These are phyloP conservation scores for Aspergillus saccharolyticus DNA, from an alignment of 495 filamentous ascomycete genomes.

Conservation along the genomic window DNA sequence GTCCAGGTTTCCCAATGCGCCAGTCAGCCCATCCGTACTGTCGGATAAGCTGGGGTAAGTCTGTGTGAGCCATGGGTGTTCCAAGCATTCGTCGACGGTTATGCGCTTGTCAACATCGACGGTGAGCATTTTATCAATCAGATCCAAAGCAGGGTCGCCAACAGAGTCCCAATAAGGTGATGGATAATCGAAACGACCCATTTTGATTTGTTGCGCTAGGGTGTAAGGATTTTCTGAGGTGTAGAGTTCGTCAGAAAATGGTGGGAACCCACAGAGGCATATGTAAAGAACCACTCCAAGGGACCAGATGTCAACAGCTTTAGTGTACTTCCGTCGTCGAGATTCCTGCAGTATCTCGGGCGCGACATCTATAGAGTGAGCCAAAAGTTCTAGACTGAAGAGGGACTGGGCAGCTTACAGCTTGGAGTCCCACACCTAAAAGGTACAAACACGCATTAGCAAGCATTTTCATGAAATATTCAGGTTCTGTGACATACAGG, in stretches of 20 bases:
- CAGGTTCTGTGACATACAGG: conserved; percentile 47
- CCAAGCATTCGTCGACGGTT: conserved; percentile 82
- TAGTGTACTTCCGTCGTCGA: conserved; percentile 79
- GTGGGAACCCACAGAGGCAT: conserved; percentile 95
- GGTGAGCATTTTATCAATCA: conserved; percentile 93
- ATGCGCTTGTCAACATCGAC: conserved; percentile 79
- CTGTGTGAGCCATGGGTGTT: conserved; percentile 82
- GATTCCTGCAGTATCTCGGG: conserved; percentile 86
- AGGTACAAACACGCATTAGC: conserved; percentile 1
- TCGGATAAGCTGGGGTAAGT: conserved; percentile 52
- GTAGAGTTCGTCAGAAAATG: conserved; percentile 90
- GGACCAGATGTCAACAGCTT: conserved; percentile 95
- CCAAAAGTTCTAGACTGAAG: neutral
- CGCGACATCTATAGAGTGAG: conserved; percentile 67
- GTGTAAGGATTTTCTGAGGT: conserved; percentile 74
- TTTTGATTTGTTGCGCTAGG: conserved; percentile 84
- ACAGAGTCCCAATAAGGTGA: conserved; percentile 97
- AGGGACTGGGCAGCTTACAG: conserved; percentile 45
- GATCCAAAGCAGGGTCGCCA: conserved; percentile 80
- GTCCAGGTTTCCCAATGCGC: conserved; percentile 72
- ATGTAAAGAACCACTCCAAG: conserved; percentile 99
- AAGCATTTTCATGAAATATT: conserved; percentile 4
- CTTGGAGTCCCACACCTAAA: conserved; percentile 84
- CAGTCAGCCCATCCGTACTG: conserved; percentile 89
- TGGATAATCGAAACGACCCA: conserved; percentile 87